Conservation (phyloP, 192 early-diverging fungal genomes). For the Podila clonocystis region DNA sequence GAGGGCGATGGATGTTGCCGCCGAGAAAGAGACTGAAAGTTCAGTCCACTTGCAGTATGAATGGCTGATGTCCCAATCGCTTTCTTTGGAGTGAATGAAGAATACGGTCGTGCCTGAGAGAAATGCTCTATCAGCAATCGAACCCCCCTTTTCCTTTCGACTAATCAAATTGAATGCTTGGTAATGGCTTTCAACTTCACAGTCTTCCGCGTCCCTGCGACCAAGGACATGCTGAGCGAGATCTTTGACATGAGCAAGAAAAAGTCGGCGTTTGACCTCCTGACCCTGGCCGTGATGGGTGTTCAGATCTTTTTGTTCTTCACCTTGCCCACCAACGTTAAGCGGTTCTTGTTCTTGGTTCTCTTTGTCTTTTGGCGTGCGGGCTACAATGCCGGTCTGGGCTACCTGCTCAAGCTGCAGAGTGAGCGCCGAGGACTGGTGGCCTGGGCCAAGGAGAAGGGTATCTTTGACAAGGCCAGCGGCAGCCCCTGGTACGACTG, state of each 20-base stretch:
- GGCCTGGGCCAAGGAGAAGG: slow-evolving; percentile 71
- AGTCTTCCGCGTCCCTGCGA: slow-evolving; percentile 82
- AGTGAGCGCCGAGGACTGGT: slow-evolving; percentile 80
- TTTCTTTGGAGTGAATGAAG: too few relatives aligned
- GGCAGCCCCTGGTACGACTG: slow-evolving; percentile 64
- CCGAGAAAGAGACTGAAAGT: too few relatives aligned
- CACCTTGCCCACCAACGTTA: slow-evolving; percentile 61
- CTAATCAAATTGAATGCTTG: not conserved
- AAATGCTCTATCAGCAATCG: too few relatives aligned
- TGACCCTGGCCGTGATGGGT: slow-evolving; percentile 73
- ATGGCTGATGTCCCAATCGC: too few relatives aligned
- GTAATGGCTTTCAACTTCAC: not conserved
- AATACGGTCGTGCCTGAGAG: too few relatives aligned
- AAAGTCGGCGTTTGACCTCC: slow-evolving; percentile 80
- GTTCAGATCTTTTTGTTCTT: slow-evolving; percentile 76
- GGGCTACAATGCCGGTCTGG: slow-evolving; percentile 89
- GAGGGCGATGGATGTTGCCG: too few relatives aligned
- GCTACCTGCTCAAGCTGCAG: slow-evolving; percentile 82
- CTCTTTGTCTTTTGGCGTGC: slow-evolving; percentile 90
- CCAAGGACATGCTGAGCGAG: slow-evolving; percentile 78
- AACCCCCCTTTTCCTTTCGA: not conserved
- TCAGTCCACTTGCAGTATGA: too few relatives aligned
- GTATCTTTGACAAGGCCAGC: slow-evolving; percentile 70
- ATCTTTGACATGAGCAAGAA: slow-evolving; percentile 75
- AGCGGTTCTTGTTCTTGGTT: slow-evolving; percentile 71